Base-by-base conservation (phyloP, 805 yeast genomes). In the Metschnikowia cubensis region DNA sequence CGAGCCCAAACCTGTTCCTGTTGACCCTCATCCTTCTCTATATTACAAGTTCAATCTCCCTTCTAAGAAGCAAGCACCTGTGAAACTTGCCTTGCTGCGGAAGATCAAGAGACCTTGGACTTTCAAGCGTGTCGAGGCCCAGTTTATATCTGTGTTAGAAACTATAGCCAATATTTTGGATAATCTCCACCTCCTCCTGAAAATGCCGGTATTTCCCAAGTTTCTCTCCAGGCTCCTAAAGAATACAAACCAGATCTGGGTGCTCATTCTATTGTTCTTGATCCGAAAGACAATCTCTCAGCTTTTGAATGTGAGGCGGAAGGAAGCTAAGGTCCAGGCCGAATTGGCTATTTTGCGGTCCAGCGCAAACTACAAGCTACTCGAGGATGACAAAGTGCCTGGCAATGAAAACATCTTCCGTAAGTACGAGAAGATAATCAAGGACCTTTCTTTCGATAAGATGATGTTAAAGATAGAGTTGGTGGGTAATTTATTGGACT, bases 161-260 rank as follows among this genome's bases (percentile, higher is more conserved):
- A 60, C 62, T 2, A 22, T 69, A 35, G 77, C 76, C 32, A 70
- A 68, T 45, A 53, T 73, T 6, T 57, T 73, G 17, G 78, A 73
- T 56, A 73, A 71, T 49, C 61, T 73, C 14, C 76, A 73, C 50
- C 65, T 73, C 40, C 66, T 73, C 31, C 70, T 75, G 39, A 65
- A 68, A 49, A 54, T 73, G 32, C 78, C 78, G 18, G 68, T 72
- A 73, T 73, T 73, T 50, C 78, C 78, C 2, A 56, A 68, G 49
- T 53, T 51, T 20, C 54, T 73, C 8, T 32, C 59, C 17, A 60
- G 60, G 6, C 48, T 73, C 18, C 59, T 73, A 44, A 70, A 70
- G 48, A 73, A 73, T 47, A 73, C 78, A 49, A 73, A 73, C 56
- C 70, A 70, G 53, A 54, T 73, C 39, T 73, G 78, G 78, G 67